Percentiles rank a stretch among this genome's conserved stretches.
phyloP scores from a whole-genome alignment of 306 rosid genomes.

The Fragaria iinumae region DNA sequence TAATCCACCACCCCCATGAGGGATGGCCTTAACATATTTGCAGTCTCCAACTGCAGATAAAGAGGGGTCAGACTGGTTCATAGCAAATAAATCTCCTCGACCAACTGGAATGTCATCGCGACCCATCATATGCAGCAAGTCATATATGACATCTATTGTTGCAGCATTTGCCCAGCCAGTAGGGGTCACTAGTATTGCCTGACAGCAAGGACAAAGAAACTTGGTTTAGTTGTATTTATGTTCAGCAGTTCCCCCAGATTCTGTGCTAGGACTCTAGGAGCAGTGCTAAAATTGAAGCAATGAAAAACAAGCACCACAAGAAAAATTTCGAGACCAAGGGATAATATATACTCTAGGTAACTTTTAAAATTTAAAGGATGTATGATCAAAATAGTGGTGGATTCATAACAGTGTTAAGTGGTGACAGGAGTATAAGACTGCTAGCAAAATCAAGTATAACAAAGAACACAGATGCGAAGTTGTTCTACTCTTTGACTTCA shows the following conservation, averaged over 20 bases:
- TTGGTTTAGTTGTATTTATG: background rate
- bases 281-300: background rate
- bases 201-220: background rate
- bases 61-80: slow-evolving; percentile 58
- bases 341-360: too few relatives aligned
- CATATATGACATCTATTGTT: slow-evolving; percentile 76
- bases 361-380: too few relatives aligned
- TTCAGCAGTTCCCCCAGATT: background rate
- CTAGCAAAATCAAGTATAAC: background rate
- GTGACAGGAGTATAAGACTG: background rate
- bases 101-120: slow-evolving; percentile 89
- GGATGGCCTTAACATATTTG: slow-evolving; percentile 66
- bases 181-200: slow-evolving; percentile 90
- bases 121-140: slow-evolving; percentile 94
- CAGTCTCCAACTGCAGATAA: slow-evolving; percentile 58
- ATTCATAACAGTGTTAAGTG: too few relatives aligned
- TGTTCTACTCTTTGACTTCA: background rate
- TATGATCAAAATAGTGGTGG: too few relatives aligned
- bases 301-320: background rate
- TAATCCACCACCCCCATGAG: slow-evolving; percentile 81
- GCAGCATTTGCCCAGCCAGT: slow-evolving; percentile 96
- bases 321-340: background rate
- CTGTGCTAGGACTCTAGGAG: background rate
- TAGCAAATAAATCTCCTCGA: slow-evolving; percentile 64
- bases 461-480: background rate